phyloP scores from a whole-genome alignment of 2,329 filamentous ascomycete species.

The Hypocrella siamensis region DNA sequence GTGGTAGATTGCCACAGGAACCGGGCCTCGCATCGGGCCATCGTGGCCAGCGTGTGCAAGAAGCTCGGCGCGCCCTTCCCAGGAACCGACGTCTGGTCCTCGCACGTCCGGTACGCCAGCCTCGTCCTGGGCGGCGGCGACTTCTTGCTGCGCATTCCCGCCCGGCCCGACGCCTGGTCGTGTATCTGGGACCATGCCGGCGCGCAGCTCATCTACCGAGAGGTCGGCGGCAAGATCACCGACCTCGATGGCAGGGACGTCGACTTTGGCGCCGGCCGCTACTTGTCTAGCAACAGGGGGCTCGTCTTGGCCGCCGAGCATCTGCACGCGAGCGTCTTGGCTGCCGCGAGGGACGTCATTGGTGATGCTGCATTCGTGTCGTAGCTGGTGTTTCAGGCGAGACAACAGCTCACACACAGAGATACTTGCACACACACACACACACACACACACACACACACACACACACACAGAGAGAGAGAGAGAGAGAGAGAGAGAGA shows the following conservation, averaged over 20 bases:
- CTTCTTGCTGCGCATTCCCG: slow-evolving; percentile 16
- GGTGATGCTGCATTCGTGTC: not conserved
- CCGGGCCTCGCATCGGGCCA: slow-evolving; percentile 14
- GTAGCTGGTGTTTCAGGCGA: slow-evolving; percentile 1
- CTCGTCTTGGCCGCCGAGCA: slow-evolving; percentile 26
- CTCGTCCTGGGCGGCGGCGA: slow-evolving; percentile 21
- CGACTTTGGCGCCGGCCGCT: slow-evolving; percentile 20
- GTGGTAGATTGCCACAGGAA: slow-evolving; percentile 19
- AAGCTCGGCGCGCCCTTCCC: slow-evolving; percentile 17
- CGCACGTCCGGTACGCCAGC: slow-evolving; percentile 22
- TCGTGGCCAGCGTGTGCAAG: slow-evolving; percentile 13
- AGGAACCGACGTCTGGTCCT: slow-evolving; percentile 22
- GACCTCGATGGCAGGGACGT: slow-evolving; percentile 24
- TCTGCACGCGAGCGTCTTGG: slow-evolving; percentile 25
- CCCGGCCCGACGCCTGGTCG: slow-evolving; percentile 7
- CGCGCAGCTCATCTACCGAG: slow-evolving; percentile 39
- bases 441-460: not conserved
- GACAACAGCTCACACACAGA: too few relatives aligned
- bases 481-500: not conserved
- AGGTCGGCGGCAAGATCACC: slow-evolving; percentile 36
- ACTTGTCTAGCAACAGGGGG: slow-evolving; percentile 17
- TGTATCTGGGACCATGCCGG: slow-evolving; percentile 40
- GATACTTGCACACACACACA: too few relatives aligned
- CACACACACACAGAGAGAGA: not conserved
- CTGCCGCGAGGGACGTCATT: slow-evolving; percentile 8